Evolutionary conservation across 768 basidiomycete genomes (phyloP).

Genomic region (Mycena epipterygia): DNA sequence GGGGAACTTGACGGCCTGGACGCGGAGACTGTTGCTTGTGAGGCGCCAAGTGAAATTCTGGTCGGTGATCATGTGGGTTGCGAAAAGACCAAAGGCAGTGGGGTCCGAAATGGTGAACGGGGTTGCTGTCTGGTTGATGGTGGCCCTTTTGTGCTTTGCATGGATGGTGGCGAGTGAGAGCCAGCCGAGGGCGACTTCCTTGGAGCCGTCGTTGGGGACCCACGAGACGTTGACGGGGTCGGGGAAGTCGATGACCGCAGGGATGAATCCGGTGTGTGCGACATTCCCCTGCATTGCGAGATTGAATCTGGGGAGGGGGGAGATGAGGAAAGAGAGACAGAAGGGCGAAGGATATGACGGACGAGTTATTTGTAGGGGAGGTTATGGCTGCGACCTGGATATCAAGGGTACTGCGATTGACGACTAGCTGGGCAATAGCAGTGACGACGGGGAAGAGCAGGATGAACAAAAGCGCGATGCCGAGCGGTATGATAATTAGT

Average conservation of each 20-base stretch:
- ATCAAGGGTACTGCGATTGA: slow-evolving; percentile 68
- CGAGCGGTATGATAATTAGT: slow-evolving; percentile 63
- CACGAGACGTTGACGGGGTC: slow-evolving; percentile 71
- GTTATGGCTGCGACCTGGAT: slow-evolving; percentile 66
- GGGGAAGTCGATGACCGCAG: slow-evolving; percentile 73
- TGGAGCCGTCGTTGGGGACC: slow-evolving; percentile 58
- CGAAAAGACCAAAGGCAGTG: slow-evolving; percentile 72
- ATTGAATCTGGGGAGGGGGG: slow-evolving; percentile 57
- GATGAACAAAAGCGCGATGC: slow-evolving; percentile 76
- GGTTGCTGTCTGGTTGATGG: slow-evolving; percentile 69
- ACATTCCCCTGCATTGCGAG: slow-evolving; percentile 69
- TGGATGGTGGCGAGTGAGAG: slow-evolving; percentile 63
- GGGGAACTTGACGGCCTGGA: slow-evolving; percentile 78
- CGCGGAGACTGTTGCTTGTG: slow-evolving; percentile 65
- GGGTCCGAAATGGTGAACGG: slow-evolving; percentile 69
- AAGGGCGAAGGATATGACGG: slow-evolving; percentile 39
- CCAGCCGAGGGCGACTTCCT: slow-evolving; percentile 66
- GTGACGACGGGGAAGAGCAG: slow-evolving; percentile 76
- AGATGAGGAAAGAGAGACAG: background rate
- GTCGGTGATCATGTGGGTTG: slow-evolving; percentile 73
- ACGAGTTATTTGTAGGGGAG: slow-evolving; percentile 70
- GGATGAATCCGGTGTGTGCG: slow-evolving; percentile 75
- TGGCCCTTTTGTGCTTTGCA: slow-evolving; percentile 68
- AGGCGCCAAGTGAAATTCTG: slow-evolving; percentile 79
- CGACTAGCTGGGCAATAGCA: slow-evolving; percentile 75